Percentiles rank a stretch among this genome's conserved stretches.
Conservation (phyloP, 2,329 filamentous ascomycete species). For the Fusarium avenaceum region DNA sequence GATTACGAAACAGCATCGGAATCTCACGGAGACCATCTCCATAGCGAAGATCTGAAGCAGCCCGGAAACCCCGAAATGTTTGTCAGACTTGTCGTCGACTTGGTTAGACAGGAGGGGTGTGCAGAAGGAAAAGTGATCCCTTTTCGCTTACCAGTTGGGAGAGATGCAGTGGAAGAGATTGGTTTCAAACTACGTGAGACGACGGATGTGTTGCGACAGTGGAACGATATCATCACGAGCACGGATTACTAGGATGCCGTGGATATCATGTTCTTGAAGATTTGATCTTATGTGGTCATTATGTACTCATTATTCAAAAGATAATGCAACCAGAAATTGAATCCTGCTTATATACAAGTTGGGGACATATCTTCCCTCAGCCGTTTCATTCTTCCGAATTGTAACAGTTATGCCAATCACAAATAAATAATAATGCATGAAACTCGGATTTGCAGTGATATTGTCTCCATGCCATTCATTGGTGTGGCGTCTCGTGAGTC, state of each 20-base stretch:
- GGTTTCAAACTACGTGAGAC: conserved; percentile 40
- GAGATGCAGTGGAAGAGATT: conserved; percentile 48
- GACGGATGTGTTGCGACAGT: conserved; percentile 39
- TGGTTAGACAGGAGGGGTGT: conserved; percentile 14
- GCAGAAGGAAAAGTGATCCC: conserved; percentile 9
- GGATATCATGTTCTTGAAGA: neutral
- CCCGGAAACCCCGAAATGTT: neutral
- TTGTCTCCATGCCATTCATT: no score
- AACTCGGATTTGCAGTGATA: no score
- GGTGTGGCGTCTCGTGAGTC: no score
- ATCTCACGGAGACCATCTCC: no score
- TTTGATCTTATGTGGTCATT: neutral
- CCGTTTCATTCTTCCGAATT: neutral
- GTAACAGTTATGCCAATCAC: neutral
- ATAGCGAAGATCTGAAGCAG: no score
- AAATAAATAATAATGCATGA: neutral
- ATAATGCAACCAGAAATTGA: neutral
- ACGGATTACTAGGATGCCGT: conserved; percentile 11
- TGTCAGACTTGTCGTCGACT: conserved; percentile 12
- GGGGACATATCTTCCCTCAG: neutral
- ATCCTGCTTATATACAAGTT: conserved; percentile 11
- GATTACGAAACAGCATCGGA: no score
- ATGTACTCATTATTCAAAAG: conserved; percentile 1
- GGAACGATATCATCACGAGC: conserved; percentile 45
- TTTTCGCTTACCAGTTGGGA: conserved; percentile 50